Evolutionary conservation across 441 rosid genomes (phyloP).

Genomic region (Erysimum cheiri): DNA sequence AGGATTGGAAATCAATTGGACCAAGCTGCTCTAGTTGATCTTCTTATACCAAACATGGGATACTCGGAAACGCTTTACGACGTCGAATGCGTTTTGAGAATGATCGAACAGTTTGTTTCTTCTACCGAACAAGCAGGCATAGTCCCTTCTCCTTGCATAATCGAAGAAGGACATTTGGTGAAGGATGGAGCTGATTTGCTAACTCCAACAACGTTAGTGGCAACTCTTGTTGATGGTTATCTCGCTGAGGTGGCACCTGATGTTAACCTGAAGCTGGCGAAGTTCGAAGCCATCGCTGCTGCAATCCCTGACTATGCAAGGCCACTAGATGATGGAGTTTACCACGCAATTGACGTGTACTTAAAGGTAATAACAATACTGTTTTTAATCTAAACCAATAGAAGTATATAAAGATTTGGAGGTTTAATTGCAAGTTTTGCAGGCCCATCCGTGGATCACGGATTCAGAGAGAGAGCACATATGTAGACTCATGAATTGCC

Average conservation of each 20-base stretch:
- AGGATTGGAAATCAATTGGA: conserved; percentile 60
- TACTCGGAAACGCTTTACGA: conserved; percentile 67
- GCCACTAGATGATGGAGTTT: conserved; percentile 68
- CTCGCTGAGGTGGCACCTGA: conserved; percentile 71
- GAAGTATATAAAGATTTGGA: neutral
- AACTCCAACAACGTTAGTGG: conserved; percentile 59
- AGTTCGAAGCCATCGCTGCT: conserved; percentile 70
- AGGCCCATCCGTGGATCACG: conserved; percentile 75
- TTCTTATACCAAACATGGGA: conserved; percentile 68
- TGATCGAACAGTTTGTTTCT: conserved; percentile 61
- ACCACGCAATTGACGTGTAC: conserved; percentile 68
- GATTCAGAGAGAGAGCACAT: conserved; percentile 70
- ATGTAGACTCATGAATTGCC: conserved; percentile 73
- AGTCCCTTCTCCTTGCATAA: conserved; percentile 47
- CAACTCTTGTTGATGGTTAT: conserved; percentile 63
- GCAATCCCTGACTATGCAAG: conserved; percentile 72
- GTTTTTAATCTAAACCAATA: neutral
- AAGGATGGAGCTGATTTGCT: conserved; percentile 47
- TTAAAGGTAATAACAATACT: conserved; percentile 53
- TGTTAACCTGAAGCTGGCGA: conserved; percentile 63
- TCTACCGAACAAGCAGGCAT: conserved; percentile 45
- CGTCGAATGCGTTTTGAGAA: conserved; percentile 63
- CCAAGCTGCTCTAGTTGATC: conserved; percentile 65
- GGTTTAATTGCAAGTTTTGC: conserved; percentile 9
- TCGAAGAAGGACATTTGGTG: conserved; percentile 49